phyloP scores from a whole-genome alignment of 345 rosid species.

The Nephelium lappaceum region DNA sequence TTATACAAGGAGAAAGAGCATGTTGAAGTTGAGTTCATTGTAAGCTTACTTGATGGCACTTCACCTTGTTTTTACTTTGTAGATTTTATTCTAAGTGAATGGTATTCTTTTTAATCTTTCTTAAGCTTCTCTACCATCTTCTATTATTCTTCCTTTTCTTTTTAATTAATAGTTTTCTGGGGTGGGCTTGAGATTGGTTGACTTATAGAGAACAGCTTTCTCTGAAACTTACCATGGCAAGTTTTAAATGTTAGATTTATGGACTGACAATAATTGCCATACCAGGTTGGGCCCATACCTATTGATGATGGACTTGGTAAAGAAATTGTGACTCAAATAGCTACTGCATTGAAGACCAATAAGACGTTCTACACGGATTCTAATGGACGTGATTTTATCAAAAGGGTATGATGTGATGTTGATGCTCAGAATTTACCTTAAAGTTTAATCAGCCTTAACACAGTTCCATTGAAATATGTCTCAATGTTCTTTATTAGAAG shows the following conservation, averaged over 20 bases:
- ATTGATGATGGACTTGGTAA: constrained; percentile 71
- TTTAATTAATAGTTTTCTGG: background rate
- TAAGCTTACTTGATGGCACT: constrained; percentile 42
- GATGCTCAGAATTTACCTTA: constrained; percentile 2
- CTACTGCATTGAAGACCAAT: constrained; percentile 52
- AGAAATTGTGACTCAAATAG: constrained; percentile 72
- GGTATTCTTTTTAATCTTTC: background rate
- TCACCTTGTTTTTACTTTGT: background rate
- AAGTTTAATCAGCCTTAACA: background rate
- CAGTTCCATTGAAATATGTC: background rate
- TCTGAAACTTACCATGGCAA: no score
- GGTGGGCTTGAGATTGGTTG: constrained; percentile 1
- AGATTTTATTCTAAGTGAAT: background rate
- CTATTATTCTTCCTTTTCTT: background rate
- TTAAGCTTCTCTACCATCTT: background rate
- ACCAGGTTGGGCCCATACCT: constrained; percentile 75
- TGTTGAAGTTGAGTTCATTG: constrained; percentile 92
- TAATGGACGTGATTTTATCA: constrained; percentile 82
- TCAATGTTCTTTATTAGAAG: background rate
- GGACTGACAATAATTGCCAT: constrained; percentile 10
- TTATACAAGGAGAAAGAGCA: constrained; percentile 85
- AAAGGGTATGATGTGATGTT: constrained; percentile 45
- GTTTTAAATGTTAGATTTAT: background rate
- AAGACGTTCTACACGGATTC: constrained; percentile 83
- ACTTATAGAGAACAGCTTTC: background rate